A percentile compares a stretch with the other conserved stretches of the same genome.
Evolutionary conservation across 208 protist species (phyloP).

Genomic region (Trypanosoma platydactyli): DNA sequence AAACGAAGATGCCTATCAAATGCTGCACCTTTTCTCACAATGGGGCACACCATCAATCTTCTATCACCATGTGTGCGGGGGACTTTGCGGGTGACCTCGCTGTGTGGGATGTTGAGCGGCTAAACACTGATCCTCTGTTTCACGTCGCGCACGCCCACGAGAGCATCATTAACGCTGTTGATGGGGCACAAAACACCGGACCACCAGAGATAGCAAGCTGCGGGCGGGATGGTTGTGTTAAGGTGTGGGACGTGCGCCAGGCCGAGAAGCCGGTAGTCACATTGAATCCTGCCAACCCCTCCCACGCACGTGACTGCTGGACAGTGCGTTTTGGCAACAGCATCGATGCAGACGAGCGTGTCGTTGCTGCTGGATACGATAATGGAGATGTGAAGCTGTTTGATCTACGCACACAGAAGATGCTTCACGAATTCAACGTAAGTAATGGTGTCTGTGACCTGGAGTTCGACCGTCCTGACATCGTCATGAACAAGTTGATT

Average conservation of each 20-base stretch:
- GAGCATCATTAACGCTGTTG: slow-evolving; percentile 94
- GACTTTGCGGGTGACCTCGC: slow-evolving; percentile 88
- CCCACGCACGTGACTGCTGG: slow-evolving; percentile 91
- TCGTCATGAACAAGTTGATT: slow-evolving; percentile 94
- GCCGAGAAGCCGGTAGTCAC: slow-evolving; percentile 72
- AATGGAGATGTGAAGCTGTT: slow-evolving; percentile 96
- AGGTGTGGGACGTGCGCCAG: slow-evolving; percentile 94
- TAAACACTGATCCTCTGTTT: slow-evolving; percentile 46
- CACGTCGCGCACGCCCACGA: slow-evolving; percentile 82
- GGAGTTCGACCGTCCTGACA: slow-evolving; percentile 92
- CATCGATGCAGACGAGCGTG: slow-evolving; percentile 84
- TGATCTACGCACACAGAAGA: slow-evolving; percentile 88
- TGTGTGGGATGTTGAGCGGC: slow-evolving; percentile 80
- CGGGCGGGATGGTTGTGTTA: slow-evolving; percentile 88
- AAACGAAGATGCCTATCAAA: slow-evolving; percentile 73
- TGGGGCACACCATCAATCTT: slow-evolving; percentile 16
- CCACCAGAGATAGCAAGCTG: slow-evolving; percentile 90
- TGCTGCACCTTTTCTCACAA: slow-evolving; percentile 92
- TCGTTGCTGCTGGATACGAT: slow-evolving; percentile 92
- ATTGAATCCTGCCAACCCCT: slow-evolving; percentile 71
- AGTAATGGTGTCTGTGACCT: slow-evolving; percentile 91
- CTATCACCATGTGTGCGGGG: slow-evolving; percentile 63
- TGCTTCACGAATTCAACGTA: slow-evolving; percentile 93
- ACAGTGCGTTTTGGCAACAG: slow-evolving; percentile 93
- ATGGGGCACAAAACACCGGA: slow-evolving; percentile 83